Base-by-base conservation (phyloP, 179 eudicot genomes). In the Beta lomatogona region DNA sequence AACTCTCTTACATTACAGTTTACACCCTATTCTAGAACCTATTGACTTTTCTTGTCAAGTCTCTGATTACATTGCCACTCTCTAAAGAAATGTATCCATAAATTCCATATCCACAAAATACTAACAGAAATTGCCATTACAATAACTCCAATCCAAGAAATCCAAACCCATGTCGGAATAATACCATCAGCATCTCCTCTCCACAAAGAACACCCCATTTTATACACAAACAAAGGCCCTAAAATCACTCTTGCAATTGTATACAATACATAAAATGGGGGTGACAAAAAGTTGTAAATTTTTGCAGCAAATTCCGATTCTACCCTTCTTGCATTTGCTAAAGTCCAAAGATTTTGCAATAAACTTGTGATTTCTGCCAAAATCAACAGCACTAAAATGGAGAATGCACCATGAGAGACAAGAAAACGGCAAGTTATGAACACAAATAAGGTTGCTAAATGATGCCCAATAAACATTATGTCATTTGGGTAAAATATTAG, bases 321-420 rank as follows among this genome's bases (percentile, higher is more conserved):
- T 19, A 6, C 73, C 50, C 83, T 81, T 73, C 90, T 71, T 7
- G 91, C 88, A 36, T 81, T 54, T 0, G 92, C 93, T 28, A 92
- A 76, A 9, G 94, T 91, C 97, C 97, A 92, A 2, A 86, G 61
- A 77, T 92, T 92, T 83, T 92, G 97, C 78, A 89, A 82, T 25
- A 86, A 74, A 77, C 97, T 92, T 2, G 94, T 91, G 6, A 87
- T 75, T 86, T 92, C 97, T 2, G 97, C 97, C 52, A 91, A 71
- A 18, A 87, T 73, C 45, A 92, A 77, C 11, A 92, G 83, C 65
- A 83, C 86, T 10, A 92, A 78, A 48, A 92, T 78, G 7, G 89
- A 87, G 64, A 80, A 86, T 0, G 87, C 94, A 6, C 97, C 97
- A 41, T 89, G 89, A 19, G 28, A 45, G 3, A 85, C 92, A 5